Base-by-base conservation (phyloP, 139 green algal genomes). In the Trebouxia sp. region DNA sequence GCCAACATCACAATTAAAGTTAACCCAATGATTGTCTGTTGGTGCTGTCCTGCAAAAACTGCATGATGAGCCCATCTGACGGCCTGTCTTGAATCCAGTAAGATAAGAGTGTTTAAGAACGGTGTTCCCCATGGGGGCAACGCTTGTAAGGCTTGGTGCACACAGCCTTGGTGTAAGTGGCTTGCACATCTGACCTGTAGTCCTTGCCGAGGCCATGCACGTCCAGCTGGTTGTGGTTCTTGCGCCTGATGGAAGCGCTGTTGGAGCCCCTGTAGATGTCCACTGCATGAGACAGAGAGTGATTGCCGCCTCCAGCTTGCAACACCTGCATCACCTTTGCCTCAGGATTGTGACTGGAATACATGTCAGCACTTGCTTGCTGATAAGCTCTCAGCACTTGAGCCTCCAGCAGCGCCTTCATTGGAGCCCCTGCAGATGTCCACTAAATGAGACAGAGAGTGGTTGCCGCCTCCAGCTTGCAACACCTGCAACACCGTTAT, bases 21-120 rank as follows among this genome's bases (percentile, higher is more conserved):
- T 75, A 92, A 81, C 39, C 62, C 83, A 80, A 70, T 45, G 75
- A 88, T 75, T 56, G 58, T 85, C 76, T 92, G 78, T 70, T 84
- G 28, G 62, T 76, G 50, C 75, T 89, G 53, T 72, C 83, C 83
- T 58, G 88, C 82, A 88, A 90, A 77, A 82, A 91, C 87, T 65
- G 88, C 89, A 80, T 92, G 86, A 82, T 92, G 89, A 70, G 89
- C 86, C 88, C 88, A 92, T 79, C 88, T 92, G 47, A 91, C 83
- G 39, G 81, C 77, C 50, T 86, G 85, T 69, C 88, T 84, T 82
- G 82, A 90, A 66, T 82, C 86, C 35, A 91, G 65, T 55, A 91
- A 76, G 76, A 93, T 87, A 26, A 92, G 38, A 66, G 89, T 92
- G 80, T 92, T 93, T 87, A 92, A 83, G 75, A 93, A 90, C 51